Conservation (phyloP, 345 rosid species). For the Gossypium herbaceum region DNA sequence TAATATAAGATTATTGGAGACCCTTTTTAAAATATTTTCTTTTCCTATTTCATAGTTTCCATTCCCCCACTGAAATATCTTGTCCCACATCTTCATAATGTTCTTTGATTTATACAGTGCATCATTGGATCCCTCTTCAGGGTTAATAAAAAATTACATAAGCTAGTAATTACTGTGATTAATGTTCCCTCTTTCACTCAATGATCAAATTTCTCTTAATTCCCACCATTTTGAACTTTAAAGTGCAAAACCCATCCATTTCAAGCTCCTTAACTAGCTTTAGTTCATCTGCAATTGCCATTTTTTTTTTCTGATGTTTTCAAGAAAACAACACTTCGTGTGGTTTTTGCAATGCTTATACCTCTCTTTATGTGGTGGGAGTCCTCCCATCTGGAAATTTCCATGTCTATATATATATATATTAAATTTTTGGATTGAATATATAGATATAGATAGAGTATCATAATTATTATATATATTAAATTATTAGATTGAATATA, state of each 20-base stretch:
- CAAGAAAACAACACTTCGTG: background rate
- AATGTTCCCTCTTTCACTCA: background rate
- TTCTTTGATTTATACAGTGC: conserved; percentile 13
- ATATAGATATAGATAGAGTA: too few species aligned
- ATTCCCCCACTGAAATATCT: conserved; percentile 30
- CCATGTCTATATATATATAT: background rate
- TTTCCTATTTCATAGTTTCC: background rate
- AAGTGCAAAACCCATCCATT: background rate
- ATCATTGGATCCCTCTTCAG: conserved; percentile 36
- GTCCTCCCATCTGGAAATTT: background rate
- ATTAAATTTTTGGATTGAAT: background rate
- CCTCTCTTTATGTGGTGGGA: background rate
- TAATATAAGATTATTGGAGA: background rate
- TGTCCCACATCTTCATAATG: conserved; percentile 33
- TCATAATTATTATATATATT: background rate
- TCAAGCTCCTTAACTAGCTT: background rate
- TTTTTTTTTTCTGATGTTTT: background rate
- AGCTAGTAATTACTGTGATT: background rate
- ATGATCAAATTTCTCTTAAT: background rate
- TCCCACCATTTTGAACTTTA: background rate
- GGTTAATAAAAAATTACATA: conserved; percentile 15
- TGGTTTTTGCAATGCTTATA: background rate
- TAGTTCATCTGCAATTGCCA: background rate
- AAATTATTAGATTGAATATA: background rate
- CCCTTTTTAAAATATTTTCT: background rate